Evolutionary conservation across 148 eudicot genomes (phyloP).

Genomic region (Rhododendron vialii): DNA sequence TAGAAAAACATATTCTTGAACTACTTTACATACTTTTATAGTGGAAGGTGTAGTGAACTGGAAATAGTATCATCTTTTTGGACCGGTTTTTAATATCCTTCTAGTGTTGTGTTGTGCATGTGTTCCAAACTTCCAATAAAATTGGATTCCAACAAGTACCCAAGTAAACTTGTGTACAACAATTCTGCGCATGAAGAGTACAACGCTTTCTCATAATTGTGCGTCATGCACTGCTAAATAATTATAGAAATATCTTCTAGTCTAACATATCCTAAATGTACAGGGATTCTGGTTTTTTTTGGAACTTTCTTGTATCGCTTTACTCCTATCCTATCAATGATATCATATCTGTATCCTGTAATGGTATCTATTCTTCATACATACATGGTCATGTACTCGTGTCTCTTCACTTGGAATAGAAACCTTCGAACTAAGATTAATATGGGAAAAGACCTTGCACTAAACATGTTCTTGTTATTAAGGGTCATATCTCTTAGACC

Average conservation of each 20-base stretch:
- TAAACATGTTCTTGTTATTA: not conserved
- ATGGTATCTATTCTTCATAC: not conserved
- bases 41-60: not conserved
- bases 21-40: too few relatives aligned
- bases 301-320: not conserved
- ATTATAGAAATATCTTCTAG: not conserved
- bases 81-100: not conserved
- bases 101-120: not conserved
- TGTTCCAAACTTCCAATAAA: not conserved
- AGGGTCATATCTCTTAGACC: not conserved
- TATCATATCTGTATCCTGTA: not conserved
- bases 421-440: not conserved
- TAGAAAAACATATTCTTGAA: not conserved
- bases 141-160: not conserved
- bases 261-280: not conserved
- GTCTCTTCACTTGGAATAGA: not conserved
- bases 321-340: not conserved
- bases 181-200: not conserved
- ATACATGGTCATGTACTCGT: not conserved
- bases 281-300: not conserved
- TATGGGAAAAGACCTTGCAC: not conserved
- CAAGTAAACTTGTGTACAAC: not conserved
- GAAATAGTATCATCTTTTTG: not conserved
- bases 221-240: not conserved
- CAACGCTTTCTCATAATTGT: not conserved